Percentiles rank a stretch among this genome's conserved stretches.
These are phyloP conservation scores for Cenchrus fungigraminus DNA, from an alignment of 176 grass and related monocot genomes.

Conservation along the genomic window DNA sequence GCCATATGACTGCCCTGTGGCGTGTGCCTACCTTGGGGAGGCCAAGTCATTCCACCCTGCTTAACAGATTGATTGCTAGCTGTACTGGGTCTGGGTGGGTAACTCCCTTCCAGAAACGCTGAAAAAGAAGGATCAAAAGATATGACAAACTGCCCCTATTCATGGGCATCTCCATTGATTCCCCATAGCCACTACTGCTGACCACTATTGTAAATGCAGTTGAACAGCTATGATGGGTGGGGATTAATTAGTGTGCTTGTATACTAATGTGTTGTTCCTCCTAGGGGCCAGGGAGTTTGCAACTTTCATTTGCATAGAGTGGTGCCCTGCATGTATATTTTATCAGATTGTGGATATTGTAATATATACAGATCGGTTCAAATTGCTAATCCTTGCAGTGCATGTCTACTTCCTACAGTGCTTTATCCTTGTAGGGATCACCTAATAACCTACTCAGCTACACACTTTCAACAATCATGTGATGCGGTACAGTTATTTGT, in stretches of 20 bases:
- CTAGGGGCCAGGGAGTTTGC: constrained; percentile 13
- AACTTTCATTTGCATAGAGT: background rate
- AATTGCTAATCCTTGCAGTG: background rate
- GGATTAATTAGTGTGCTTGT: background rate
- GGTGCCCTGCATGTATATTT: constrained; percentile 4
- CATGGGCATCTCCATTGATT: constrained; percentile 45
- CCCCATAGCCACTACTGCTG: constrained; percentile 43
- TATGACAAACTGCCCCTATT: constrained; percentile 47
- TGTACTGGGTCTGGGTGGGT: background rate
- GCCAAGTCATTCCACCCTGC: constrained; percentile 35
- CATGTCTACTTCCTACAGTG: constrained; percentile 48
- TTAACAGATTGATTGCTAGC: constrained; percentile 33
- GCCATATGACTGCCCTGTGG: background rate
- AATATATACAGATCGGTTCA: constrained; percentile 26
- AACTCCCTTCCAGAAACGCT: constrained; percentile 49
- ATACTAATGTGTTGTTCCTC: constrained; percentile 27
- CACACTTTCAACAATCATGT: constrained; percentile 38
- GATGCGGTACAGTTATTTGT: constrained; percentile 33
- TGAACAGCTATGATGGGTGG: constrained; percentile 25
- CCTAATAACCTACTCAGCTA: constrained; percentile 38
- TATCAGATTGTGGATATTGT: constrained; percentile 29
- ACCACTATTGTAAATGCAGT: constrained; percentile 33
- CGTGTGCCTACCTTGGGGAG: background rate
- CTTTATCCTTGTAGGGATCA: constrained; percentile 25
- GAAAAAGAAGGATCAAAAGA: constrained; percentile 51